phyloP scores from a whole-genome alignment of 2,329 filamentous ascomycete species.

The Microdochium nivale region DNA sequence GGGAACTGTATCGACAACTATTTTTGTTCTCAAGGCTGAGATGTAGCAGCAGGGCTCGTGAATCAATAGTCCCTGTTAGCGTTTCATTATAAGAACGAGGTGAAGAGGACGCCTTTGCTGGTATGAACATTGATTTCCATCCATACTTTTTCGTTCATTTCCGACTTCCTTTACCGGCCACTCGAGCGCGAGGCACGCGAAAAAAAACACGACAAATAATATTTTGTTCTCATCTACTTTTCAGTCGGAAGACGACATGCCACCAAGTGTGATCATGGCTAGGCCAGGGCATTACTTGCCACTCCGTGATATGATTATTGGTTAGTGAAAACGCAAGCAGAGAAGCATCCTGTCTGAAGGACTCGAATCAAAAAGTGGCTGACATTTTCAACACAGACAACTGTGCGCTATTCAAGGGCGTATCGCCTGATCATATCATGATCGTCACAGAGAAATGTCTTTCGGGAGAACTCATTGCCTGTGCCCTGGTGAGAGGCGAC shows the following conservation, averaged over 20 bases:
- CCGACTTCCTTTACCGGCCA: no score
- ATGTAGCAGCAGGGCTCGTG: no score
- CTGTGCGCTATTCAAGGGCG: conserved; percentile 4
- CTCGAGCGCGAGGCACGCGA: no score
- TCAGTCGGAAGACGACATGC: not conserved
- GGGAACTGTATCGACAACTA: no score
- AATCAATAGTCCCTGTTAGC: no score
- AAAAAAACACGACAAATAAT: no score
- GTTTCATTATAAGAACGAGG: no score
- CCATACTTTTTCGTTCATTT: no score
- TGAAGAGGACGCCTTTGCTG: no score
- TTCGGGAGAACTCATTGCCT: conserved; percentile 12
- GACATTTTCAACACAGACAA: not conserved
- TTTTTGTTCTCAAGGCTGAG: no score
- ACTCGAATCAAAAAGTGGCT: not conserved
- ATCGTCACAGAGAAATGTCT: conserved; percentile 8
- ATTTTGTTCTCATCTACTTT: no score
- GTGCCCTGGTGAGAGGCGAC: conserved; percentile 13
- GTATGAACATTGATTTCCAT: no score
- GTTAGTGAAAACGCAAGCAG: not conserved
- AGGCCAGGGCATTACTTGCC: not conserved
- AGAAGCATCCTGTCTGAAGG: not conserved
- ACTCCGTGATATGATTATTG: not conserved
- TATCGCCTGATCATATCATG: conserved; percentile 3
- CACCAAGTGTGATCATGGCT: not conserved